phyloP scores from a whole-genome alignment of 1,284 basidiomycete genomes.

The Ganoderma leucocontextum region DNA sequence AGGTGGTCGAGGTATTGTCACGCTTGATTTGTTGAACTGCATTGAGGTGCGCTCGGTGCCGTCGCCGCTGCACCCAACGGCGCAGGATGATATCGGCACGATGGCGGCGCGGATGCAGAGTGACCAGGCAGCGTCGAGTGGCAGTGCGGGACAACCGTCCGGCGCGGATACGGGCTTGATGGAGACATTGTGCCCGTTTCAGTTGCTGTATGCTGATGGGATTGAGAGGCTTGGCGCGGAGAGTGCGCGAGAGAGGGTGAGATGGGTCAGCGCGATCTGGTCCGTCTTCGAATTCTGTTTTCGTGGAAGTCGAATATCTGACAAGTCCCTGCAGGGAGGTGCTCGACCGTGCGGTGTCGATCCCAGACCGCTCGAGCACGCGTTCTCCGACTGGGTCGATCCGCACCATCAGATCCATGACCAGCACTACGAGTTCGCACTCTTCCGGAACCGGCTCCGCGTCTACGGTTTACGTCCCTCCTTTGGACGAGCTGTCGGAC shows the following conservation, averaged over 20 bases:
- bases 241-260: slow-evolving; percentile 81
- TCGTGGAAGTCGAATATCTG: slow-evolving; percentile 6
- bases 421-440: slow-evolving; percentile 44
- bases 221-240: slow-evolving; percentile 86
- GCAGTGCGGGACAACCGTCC: slow-evolving; percentile 43
- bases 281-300: slow-evolving; percentile 47
- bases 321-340: slow-evolving; percentile 64
- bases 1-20: slow-evolving; percentile 82
- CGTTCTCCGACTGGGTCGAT: slow-evolving; percentile 79
- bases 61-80: slow-evolving; percentile 79
- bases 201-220: slow-evolving; percentile 87
- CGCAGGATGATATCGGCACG: slow-evolving; percentile 85
- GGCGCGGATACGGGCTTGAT: slow-evolving; percentile 49
- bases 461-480: slow-evolving; percentile 77
- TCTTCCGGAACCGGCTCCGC: slow-evolving; percentile 61
- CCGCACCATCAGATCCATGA: slow-evolving; percentile 68
- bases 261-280: slow-evolving; percentile 91
- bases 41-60: slow-evolving; percentile 82
- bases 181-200: slow-evolving; percentile 86
- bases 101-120: slow-evolving; percentile 75
- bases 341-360: slow-evolving; percentile 55
- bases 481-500: slow-evolving; percentile 72
- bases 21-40: slow-evolving; percentile 84
- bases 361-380: slow-evolving; percentile 60
- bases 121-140: slow-evolving; percentile 54